Conservation (phyloP, 2,329 filamentous ascomycete species). For the Epichloe sp. region DNA sequence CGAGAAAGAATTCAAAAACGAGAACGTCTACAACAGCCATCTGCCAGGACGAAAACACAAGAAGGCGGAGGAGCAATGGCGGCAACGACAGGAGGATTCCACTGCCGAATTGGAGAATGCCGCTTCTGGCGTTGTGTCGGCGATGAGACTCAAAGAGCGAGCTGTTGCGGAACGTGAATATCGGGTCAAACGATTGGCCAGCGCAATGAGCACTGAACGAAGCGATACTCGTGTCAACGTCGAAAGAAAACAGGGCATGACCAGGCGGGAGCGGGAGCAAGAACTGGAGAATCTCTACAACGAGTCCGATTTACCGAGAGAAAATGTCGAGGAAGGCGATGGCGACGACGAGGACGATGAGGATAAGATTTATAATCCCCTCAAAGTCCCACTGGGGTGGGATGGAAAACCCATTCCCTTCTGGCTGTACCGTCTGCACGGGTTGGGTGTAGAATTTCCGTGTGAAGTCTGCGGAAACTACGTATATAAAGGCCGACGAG, state of each 20-base stretch:
- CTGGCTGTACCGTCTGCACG: constrained; percentile 96
- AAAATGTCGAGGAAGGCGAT: constrained; percentile 39
- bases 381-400: constrained; percentile 93
- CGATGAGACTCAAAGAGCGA: constrained; percentile 65
- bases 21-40: constrained; percentile 87
- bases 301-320: constrained; percentile 18
- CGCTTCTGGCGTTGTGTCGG: constrained; percentile 19
- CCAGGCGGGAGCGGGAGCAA: constrained; percentile 84
- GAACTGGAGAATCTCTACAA: constrained; percentile 78
- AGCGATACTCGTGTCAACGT: constrained; percentile 87
- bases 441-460: constrained; percentile 82
- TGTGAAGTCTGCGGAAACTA: constrained; percentile 98
- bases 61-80: constrained; percentile 60
- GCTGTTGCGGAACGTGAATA: constrained; percentile 83
- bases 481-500: constrained; percentile 93
- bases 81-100: constrained; percentile 30
- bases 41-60: constrained; percentile 73
- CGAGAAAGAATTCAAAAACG: constrained; percentile 88
- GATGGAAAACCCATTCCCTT: constrained; percentile 98
- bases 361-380: constrained; percentile 88
- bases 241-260: constrained; percentile 95
- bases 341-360: constrained; percentile 65
- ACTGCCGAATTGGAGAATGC: constrained; percentile 16
- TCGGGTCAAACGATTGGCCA: constrained; percentile 65
- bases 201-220: constrained; percentile 74